Evolutionary conservation across 2,329 filamentous ascomycete genomes (phyloP), one percentile per base, ranked within the genome.

Genomic region (Coniochaeta pulveracea): DNA sequence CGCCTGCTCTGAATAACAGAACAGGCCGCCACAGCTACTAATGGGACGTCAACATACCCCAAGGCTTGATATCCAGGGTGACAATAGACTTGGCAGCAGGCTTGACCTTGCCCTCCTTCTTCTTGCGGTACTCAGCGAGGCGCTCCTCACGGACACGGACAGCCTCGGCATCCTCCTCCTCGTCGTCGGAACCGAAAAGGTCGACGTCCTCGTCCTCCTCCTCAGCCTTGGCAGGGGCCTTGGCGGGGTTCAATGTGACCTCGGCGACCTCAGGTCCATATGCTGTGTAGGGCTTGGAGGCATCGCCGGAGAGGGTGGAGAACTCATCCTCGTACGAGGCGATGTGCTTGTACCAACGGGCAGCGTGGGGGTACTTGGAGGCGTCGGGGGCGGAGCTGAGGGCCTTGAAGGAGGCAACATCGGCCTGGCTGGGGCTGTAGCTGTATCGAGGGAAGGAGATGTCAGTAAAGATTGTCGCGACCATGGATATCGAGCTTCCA

Each of bases 281-380:
- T 56, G 80, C 72, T 51, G 82, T 86, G 70, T 79, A 83, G 47
- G 79, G 69, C 71, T 89, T 86, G 60, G 81, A 80, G 49, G 86
- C 74, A 66, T 95, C 88, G 61, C 89, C 89, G 37, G 85, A 75
- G 33, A 96, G 82, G 44, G 76, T 81, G 51, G 80, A 72, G 69
- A 95, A 95, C 63, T 95, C 88, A 48, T 80, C 72, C 72, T 91
- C 79, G 69, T 82, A 93, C 49, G 82, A 81, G 58, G 82, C 75
- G 57, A 94, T 84, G 76, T 96, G 88, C 76, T 91, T 93, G 78
- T 93, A 94, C 89, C 89, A 96, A 63, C 89, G 81, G 58, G 83
- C 85, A 54, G 81, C 85, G 68, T 93, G 71, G 52, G 88, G 85
- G 76, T 81, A 93, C 71, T 93, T 93, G 60, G 72, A 68, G 52